Evolutionary conservation across 2,329 filamentous ascomycete genomes (phyloP), one percentile per base, ranked within the genome.

Genomic region (Alternaria brassicae): DNA sequence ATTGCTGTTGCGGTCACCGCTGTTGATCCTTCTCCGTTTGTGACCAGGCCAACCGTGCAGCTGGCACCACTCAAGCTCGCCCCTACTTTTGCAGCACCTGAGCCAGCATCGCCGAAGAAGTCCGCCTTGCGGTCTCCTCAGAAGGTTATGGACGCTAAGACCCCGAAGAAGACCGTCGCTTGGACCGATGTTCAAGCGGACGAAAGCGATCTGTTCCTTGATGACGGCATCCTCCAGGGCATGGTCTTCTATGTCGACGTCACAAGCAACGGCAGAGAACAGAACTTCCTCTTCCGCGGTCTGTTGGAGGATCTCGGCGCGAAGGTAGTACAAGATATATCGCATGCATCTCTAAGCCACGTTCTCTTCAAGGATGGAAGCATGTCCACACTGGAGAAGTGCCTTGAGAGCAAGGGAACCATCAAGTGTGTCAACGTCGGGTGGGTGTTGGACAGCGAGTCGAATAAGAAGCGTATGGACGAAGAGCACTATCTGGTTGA

Each of bases 281-380:
- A 73, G 27, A 69, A 70, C 49, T 88, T 69, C 53, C 87, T 95
- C 56, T 96, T 96, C 73, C 84, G 91, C 15, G 90, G 93, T 67
- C 83, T 96, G 6, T 84, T 96, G 21, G 86, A 83, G 8, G 87
- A 92, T 70, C 93, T 96, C 86, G 93, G 93, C 10, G 93, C 93
- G 19, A 86, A 87, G 44, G 92, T 91, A 69, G 85, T 93, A 41
- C 91, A 89, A 77, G 58, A 71, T 19, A 73, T 68, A 59, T 93
- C 89, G 89, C 89, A 70, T 86, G 87, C 6, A 77, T 90, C 89
- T 5, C 91, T 96, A 69, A 96, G 92, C 0, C 93, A 97, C 72
- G 91, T 97, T 7, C 87, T 97, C 6, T 97, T 89, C 82, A 97
- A 96, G 76, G 93, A 96, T 72, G 93, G 93, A 44, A 88, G 88